A percentile compares a stretch with the other conserved stretches of the same genome.
Evolutionary conservation across 257 asterid species (phyloP).

Genomic region (Solanum tarijense): DNA sequence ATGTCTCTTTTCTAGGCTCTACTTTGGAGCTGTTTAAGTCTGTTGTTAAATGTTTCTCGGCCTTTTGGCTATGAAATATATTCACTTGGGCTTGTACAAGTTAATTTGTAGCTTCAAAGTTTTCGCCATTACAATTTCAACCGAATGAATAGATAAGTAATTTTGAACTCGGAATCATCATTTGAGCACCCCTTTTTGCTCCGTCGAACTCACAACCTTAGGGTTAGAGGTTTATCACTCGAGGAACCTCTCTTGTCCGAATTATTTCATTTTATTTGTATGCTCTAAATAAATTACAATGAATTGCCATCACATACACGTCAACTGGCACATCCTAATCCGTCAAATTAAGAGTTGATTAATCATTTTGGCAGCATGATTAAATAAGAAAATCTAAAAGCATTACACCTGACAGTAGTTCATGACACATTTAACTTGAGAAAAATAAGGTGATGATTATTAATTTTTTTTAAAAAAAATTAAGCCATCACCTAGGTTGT

Average conservation of each 20-base stretch:
- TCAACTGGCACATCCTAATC: not conserved
- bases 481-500: no score
- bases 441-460: not conserved
- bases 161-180: not conserved
- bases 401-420: not conserved
- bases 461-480: no score
- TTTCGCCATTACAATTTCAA: not conserved
- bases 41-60: not conserved
- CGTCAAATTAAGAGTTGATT: not conserved
- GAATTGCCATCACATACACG: not conserved
- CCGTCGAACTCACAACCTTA: no score
- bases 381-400: not conserved
- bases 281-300: not conserved
- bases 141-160: not conserved
- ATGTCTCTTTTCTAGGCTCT: conserved; percentile 46
- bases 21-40: not conserved
- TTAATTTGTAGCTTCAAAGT: not conserved
- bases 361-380: not conserved
- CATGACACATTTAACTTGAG: not conserved
- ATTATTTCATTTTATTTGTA: not conserved
- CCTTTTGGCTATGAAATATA: not conserved
- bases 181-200: not conserved
- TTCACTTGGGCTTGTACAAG: not conserved
- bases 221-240: no score
- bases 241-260: not conserved